Evolutionary conservation across 345 rosid species (phyloP), one percentile per base, ranked within the genome.

Genomic region (Aegle marmelos): DNA sequence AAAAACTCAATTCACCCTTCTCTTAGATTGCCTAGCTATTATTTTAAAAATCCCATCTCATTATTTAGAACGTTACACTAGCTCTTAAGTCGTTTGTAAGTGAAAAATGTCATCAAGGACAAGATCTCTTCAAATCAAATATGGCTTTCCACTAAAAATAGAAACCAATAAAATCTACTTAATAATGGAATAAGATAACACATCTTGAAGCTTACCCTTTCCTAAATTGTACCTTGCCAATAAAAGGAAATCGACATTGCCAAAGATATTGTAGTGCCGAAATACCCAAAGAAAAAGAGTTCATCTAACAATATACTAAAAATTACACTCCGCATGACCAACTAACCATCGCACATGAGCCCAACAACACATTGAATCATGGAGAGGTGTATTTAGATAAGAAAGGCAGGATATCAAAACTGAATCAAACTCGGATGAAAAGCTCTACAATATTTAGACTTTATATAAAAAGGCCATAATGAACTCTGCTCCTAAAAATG

Each of bases 161-260:
- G 0, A 6, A 37, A 37, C 41, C 10, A 39, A 9, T 9, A 39
- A 2, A 39, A 9, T 39, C 3, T 39, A 0, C 13, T 9, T 1
- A 34, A 34, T 7, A 39, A 39, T 9, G 0, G 0, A 9, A 39
- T 2, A 2, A 9, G 45, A 3, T 0, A 39, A 8, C 0, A 2
- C 2, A 39, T 39, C 45, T 5, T 39, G 3, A 9, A 9, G 5
- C 11, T 9, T 39, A 0, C 45, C 45, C 3, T 9, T 2, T 39
- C 11, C 45, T 3, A 39, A 11, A 39, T 0, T 8, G 10, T 9
- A 1, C 11, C 45, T 3, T 2, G 0, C 11, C 11, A 39, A 39
- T 1, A 39, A 39, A 39, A 9, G 1, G 11, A 39, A 39, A 39
- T 0, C 0, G 0, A 0, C 10, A 39, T 0, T 1, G 0, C 7